These are phyloP conservation scores for Phaffia australis DNA, from an alignment of 768 basidiomycete species.

Conservation along the genomic window DNA sequence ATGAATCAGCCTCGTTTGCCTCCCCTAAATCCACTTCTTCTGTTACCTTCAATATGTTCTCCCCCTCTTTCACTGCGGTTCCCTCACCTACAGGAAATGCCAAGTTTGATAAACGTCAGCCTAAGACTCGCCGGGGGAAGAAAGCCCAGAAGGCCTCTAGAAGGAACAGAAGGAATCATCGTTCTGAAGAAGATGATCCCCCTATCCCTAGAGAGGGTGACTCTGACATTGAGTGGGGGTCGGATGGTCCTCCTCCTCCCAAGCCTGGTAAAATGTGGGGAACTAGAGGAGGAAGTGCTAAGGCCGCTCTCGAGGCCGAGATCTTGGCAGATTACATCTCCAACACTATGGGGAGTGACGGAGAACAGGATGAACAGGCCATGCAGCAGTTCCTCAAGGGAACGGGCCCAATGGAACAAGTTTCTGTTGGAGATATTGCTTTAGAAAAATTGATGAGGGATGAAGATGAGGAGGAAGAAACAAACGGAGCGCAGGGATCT, in stretches of 20 bases:
- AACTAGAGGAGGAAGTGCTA: slow-evolving; percentile 1
- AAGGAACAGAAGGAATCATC: slow-evolving; percentile 2
- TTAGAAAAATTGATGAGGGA: slow-evolving; percentile 16
- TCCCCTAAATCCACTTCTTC: neutral
- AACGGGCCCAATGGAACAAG: slow-evolving; percentile 9
- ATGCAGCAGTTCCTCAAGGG: slow-evolving; percentile 23
- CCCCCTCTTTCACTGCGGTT: slow-evolving; percentile 17
- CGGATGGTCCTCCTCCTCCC: slow-evolving; percentile 18
- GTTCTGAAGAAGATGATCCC: slow-evolving; percentile 1
- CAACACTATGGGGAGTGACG: slow-evolving; percentile 24
- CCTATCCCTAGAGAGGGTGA: slow-evolving; percentile 19
- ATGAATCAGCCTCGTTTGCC: neutral
- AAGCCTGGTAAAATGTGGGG: slow-evolving; percentile 1
- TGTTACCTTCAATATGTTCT: slow-evolving; percentile 17
- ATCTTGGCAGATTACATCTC: slow-evolving; percentile 26
- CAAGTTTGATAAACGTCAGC: slow-evolving; percentile 2
- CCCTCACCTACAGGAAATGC: slow-evolving; percentile 7
- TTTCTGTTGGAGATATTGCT: slow-evolving; percentile 20
- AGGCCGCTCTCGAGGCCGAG: slow-evolving; percentile 23
- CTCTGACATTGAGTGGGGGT: slow-evolving; percentile 25
- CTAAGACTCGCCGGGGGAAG: slow-evolving; percentile 20
- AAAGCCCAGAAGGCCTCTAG: slow-evolving; percentile 19
- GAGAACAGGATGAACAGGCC: slow-evolving; percentile 22
- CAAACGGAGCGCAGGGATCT: slow-evolving; percentile 9
- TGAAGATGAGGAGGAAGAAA: slow-evolving; percentile 9